Evolutionary conservation across 116 monocot genomes (phyloP), one percentile per base, ranked within the genome.

Genomic region (Dioscorea cayenensis): DNA sequence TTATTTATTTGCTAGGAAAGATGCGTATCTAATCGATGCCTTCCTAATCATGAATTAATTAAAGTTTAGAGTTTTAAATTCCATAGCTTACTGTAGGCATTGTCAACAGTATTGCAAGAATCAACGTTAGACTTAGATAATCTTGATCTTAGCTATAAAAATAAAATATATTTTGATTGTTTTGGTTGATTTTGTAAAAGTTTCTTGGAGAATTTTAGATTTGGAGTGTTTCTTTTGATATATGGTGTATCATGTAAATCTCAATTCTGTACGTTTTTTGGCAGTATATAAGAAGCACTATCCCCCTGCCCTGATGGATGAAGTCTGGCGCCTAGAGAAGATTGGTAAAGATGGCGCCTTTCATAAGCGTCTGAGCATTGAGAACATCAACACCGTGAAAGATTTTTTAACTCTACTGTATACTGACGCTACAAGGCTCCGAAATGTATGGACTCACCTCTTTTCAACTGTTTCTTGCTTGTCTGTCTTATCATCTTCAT

Each of bases 211-310:
- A 43, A 43, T 43, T 43, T 43, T 43, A 43, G 11, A 43, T 43
- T 43, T 43, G 12, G 7, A 12, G 43, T 9, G 43, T 43, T 43
- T 43, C 43, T 43, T 43, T 28, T 9, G 13, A 14, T 69, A 1
- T 2, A 69, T 23, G 52, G 11, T 69, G 18, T 55, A 16, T 55
- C 17, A 16, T 5, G 14, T 55, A 16, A 18, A 1, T 36, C 36
- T 66, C 19, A 25, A 37, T 35, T 21, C 25, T 51, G 5, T 58
- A n/a, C 36, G 19, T 58, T 35, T 2, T 69, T 64, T 76, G 77
- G 71, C 88, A 96, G 96, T 96, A 79, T 96, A 96, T 78, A 96
- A 92, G 79, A 96, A 96, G 73, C 96, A 96, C 66, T 66, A 96
- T 72, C 96, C 96, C 11, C 96, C 96, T 21, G 68, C 70, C 43